A percentile compares a stretch with the other conserved stretches of the same genome.
Conservation (phyloP, 805 yeast species). For the Wickerhamiella cacticola region DNA sequence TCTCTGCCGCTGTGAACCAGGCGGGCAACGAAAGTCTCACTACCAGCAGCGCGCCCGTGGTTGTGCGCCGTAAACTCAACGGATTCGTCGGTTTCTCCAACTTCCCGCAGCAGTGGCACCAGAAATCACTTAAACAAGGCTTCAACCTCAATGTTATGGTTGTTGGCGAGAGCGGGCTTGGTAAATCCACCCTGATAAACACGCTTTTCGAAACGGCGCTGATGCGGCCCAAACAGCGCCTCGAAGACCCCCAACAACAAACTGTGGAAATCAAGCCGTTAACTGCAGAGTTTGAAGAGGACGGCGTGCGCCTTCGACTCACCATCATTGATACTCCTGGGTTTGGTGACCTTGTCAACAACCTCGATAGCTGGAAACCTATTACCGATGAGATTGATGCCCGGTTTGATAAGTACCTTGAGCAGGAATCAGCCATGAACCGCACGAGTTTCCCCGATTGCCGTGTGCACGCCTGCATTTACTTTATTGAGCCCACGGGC, state of each 20-base stretch:
- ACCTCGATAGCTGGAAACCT: slow-evolving; percentile 73
- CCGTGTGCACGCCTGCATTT: slow-evolving; percentile 85
- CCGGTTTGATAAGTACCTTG: slow-evolving; percentile 80
- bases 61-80: slow-evolving; percentile 70
- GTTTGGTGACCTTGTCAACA: slow-evolving; percentile 82
- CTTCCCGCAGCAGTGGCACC: slow-evolving; percentile 97
- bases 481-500: slow-evolving; percentile 95
- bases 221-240: slow-evolving; percentile 11
- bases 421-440: slow-evolving; percentile 72
- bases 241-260: slow-evolving; percentile 13
- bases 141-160: slow-evolving; percentile 80
- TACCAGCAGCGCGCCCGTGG: slow-evolving; percentile 32
- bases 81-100: slow-evolving; percentile 96
- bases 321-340: slow-evolving; percentile 87
- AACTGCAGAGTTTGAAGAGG: slow-evolving; percentile 74
- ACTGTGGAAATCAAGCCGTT: slow-evolving; percentile 48
- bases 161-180: slow-evolving; percentile 81
- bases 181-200: slow-evolving; percentile 53
- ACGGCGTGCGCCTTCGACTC: slow-evolving; percentile 76
- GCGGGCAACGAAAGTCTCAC: slow-evolving; percentile 13
- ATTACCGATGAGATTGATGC: slow-evolving; percentile 77
- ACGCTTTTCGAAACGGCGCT: slow-evolving; percentile 60
- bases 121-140: slow-evolving; percentile 81
- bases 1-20: slow-evolving; percentile 14
- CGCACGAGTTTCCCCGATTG: slow-evolving; percentile 62